phyloP scores from a whole-genome alignment of 768 basidiomycete genomes.

The Boletus rufocinnamomeus region DNA sequence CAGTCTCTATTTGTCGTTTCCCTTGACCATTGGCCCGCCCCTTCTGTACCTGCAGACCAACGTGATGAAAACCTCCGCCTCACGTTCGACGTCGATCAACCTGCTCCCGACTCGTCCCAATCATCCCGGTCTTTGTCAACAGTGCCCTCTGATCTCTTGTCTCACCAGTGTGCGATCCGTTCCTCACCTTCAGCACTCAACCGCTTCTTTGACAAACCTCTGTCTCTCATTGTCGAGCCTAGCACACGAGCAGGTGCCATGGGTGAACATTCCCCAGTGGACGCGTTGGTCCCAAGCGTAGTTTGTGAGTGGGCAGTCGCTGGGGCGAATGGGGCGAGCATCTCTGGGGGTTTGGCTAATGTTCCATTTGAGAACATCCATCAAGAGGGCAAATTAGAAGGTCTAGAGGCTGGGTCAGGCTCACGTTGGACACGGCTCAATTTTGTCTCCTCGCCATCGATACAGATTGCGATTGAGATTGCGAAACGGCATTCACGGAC shows the following conservation, averaged over 20 bases:
- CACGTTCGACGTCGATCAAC: slow-evolving; percentile 34
- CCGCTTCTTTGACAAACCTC: slow-evolving; percentile 89
- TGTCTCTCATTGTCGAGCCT: slow-evolving; percentile 80
- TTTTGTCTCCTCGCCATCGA: slow-evolving; percentile 68
- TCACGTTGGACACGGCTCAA: slow-evolving; percentile 63
- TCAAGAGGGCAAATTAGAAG: slow-evolving; percentile 3
- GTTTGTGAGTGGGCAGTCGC: slow-evolving; percentile 79
- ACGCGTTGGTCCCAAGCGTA: slow-evolving; percentile 88
- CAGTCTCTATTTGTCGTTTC: slow-evolving; percentile 79
- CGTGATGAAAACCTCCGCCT: slow-evolving; percentile 31
- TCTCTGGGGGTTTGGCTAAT: slow-evolving; percentile 56
- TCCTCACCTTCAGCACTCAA: slow-evolving; percentile 69
- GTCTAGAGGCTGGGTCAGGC: slow-evolving; percentile 12
- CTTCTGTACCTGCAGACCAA: slow-evolving; percentile 26
- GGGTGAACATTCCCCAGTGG: slow-evolving; percentile 90
- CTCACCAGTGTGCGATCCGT: slow-evolving; percentile 75
- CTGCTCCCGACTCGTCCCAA: neutral
- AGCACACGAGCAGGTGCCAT: slow-evolving; percentile 82
- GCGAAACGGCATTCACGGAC: slow-evolving; percentile 58
- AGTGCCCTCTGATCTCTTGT: slow-evolving; percentile 46
- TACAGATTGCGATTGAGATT: slow-evolving; percentile 54
- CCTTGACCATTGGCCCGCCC: slow-evolving; percentile 70
- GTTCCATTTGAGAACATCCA: slow-evolving; percentile 15
- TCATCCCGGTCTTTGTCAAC: slow-evolving; percentile 14
- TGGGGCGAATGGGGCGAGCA: slow-evolving; percentile 16